A percentile compares a stretch with the other conserved stretches of the same genome.
phyloP scores from a whole-genome alignment of 139 green algal genomes.

The Zygnema circumcarinatum region DNA sequence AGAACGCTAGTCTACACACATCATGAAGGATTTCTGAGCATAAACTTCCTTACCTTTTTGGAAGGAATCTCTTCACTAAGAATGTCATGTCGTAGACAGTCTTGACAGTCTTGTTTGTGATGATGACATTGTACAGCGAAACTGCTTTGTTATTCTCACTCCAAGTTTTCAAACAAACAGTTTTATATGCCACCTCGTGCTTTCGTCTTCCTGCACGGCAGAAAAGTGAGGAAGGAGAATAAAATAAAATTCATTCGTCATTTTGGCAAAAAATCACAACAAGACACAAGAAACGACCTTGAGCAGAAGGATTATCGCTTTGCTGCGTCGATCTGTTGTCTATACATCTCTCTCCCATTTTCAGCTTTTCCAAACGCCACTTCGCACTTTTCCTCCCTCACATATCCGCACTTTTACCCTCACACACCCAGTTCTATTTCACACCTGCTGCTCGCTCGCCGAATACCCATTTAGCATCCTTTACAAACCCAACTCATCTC shows the following conservation, averaged over 20 bases:
- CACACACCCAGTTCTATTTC: too few species aligned
- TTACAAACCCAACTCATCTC: not conserved
- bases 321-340: not conserved
- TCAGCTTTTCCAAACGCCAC: not conserved
- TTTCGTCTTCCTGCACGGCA: not conserved
- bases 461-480: not conserved
- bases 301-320: not conserved
- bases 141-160: not conserved
- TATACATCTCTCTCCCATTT: not conserved
- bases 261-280: not conserved
- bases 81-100: too few species aligned
- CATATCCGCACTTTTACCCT: too few species aligned
- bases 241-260: too few species aligned
- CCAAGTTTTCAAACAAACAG: not conserved
- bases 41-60: too few species aligned
- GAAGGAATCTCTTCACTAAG: too few species aligned
- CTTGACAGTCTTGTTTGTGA: too few species aligned
- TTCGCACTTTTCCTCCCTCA: not conserved
- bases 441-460: not conserved
- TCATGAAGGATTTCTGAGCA: too few species aligned
- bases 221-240: not conserved
- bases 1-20: too few species aligned
- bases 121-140: not conserved
- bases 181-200: not conserved
- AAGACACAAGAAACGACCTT: not conserved